phyloP scores from a whole-genome alignment of 495 filamentous ascomycete species.

The Neurospora terricola region DNA sequence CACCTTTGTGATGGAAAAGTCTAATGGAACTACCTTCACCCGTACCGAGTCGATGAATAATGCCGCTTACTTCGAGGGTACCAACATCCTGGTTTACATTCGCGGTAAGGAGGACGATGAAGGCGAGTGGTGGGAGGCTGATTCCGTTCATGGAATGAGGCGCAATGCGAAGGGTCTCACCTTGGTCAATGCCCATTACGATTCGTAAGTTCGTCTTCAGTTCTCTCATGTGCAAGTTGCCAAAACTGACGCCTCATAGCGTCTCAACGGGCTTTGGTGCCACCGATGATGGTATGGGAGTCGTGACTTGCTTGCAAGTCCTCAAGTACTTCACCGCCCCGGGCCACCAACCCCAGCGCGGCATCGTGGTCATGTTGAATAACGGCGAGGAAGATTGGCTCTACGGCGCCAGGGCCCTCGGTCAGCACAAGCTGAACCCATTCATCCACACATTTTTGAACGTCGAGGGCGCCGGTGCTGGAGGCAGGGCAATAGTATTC shows the following conservation, averaged over 20 bases:
- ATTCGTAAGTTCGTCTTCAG: conserved; percentile 34
- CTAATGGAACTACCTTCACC: background rate
- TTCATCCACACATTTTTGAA: conserved; percentile 84
- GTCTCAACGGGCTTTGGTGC: conserved; percentile 84
- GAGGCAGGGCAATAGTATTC: conserved; percentile 80
- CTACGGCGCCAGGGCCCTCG: conserved; percentile 81
- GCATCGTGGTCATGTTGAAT: conserved; percentile 80
- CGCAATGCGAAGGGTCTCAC: conserved; percentile 61
- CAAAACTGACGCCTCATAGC: conserved; percentile 31
- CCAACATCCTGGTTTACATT: conserved; percentile 87
- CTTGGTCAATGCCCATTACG: conserved; percentile 91
- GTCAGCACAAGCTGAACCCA: conserved; percentile 65
- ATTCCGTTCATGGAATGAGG: conserved; percentile 26
- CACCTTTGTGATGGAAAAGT: conserved; percentile 32
- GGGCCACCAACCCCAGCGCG: conserved; percentile 65
- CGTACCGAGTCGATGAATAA: background rate
- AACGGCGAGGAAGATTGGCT: conserved; percentile 94
- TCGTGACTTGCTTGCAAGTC: conserved; percentile 78
- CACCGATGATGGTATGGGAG: conserved; percentile 88
- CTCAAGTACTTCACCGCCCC: conserved; percentile 75
- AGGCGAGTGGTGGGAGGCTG: conserved; percentile 53
- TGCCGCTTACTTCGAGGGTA: conserved; percentile 80
- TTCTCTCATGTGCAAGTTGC: background rate
- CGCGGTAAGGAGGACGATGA: conserved; percentile 64
- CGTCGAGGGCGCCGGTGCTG: conserved; percentile 89